Evolutionary conservation across 1,284 basidiomycete species (phyloP), one percentile per base, ranked within the genome.

Genomic region (Afroboletus lepidellus): DNA sequence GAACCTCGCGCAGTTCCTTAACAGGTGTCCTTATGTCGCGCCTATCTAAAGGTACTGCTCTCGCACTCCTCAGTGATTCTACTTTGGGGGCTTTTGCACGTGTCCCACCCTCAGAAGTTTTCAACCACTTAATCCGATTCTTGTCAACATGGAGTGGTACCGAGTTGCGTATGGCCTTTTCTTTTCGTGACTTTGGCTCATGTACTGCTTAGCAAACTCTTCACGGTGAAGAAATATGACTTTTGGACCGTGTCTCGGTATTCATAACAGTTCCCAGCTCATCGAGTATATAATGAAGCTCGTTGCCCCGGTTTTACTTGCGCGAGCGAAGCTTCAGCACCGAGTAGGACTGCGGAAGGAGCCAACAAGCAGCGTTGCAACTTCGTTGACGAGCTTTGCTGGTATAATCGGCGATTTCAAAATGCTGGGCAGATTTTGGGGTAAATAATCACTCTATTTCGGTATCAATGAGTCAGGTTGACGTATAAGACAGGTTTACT

Each of bases 131-230:
- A 13, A 76, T 89, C 32, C 74, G 87, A 59, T 89, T 82, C 64
- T 73, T 91, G 44, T 82, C 84, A 53, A 88, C 87, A 61, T 91
- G 87, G 86, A 85, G 83, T 64, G 88, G 88, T 30, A 89, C 81
- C 79, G 89, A 92, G 89, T 90, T 64, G 73, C 71, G 82, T 80
- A 63, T 52, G 27, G 41, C 51, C 50, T 41, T 48, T 33, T 60
- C 47, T 33, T 29, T 54, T 57, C 30, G 34, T 48, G 47, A 34
- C 51, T 36, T 34, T 7, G 25, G 46, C 67, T 68, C 60, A 68
- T 41, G 11, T 15, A 15, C 46, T 30, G 47, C 48, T 18, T 61
- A 91, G 88, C 71, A 91, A 91, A 68, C 65, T 90, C 27, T 88
- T 91, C 66, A 81, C 83, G 80, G 88, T 89, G 44, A 48, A 23